These are phyloP conservation scores for Cutaneotrichosporon daszewskae DNA, from an alignment of 1,284 basidiomycete genomes.

Conservation along the genomic window DNA sequence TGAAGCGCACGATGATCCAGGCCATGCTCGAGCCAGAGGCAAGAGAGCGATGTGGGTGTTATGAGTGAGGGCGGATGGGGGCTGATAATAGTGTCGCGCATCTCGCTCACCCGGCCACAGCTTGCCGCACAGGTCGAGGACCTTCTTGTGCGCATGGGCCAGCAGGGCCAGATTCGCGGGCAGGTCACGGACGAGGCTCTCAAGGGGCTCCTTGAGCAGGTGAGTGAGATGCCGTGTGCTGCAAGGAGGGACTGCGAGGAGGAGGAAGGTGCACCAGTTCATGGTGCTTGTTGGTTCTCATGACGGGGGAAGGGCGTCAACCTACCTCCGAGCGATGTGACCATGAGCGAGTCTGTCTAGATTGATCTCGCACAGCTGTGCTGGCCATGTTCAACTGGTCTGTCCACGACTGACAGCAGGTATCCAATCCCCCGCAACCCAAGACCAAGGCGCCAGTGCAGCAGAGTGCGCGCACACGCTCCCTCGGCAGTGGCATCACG, in stretches of 20 bases:
- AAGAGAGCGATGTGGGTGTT: conserved; percentile 75
- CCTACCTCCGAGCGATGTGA: too few relatives aligned
- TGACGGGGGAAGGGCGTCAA: too few relatives aligned
- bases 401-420: conserved; percentile 26
- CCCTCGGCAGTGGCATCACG: conserved; percentile 43
- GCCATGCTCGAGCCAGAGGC: conserved; percentile 81
- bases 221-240: conserved; percentile 43
- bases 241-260: background rate
- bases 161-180: conserved; percentile 81
- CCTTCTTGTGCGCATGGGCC: conserved; percentile 82
- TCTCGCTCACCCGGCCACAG: conserved; percentile 84
- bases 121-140: conserved; percentile 80
- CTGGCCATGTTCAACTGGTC: too few relatives aligned
- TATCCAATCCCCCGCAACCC: conserved; percentile 32
- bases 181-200: conserved; percentile 82
- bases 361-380: too few relatives aligned
- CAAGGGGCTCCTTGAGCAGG: conserved; percentile 88
- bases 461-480: conserved; percentile 33
- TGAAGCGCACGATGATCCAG: conserved; percentile 69
- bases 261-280: background rate
- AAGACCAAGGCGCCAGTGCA: conserved; percentile 25
- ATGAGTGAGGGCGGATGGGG: background rate
- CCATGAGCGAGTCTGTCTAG: too few relatives aligned
- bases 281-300: background rate
- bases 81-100: conserved; percentile 65